phyloP scores from a whole-genome alignment of 805 yeast genomes.

The Candida andamanensis region DNA sequence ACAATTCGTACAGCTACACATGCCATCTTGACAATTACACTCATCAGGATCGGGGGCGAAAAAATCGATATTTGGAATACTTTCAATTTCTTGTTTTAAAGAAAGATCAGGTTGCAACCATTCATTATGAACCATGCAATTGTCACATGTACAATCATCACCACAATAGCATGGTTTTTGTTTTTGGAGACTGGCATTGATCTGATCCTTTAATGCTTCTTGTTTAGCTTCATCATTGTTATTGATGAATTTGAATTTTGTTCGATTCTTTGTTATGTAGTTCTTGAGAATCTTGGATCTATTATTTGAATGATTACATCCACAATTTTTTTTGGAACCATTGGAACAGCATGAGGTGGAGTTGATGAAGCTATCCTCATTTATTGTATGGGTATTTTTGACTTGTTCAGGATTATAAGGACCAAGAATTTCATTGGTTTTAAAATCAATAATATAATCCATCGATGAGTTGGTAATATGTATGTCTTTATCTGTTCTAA shows the following conservation, averaged over 20 bases:
- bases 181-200: conserved; percentile 5
- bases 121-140: conserved; percentile 30
- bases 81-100: neutral
- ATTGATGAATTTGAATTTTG: conserved; percentile 11
- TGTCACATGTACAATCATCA: conserved; percentile 32
- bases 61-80: neutral
- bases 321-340: conserved; percentile 19
- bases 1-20: conserved; percentile 38
- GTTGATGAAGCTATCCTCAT: conserved; percentile 29
- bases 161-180: conserved; percentile 29
- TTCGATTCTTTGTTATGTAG: conserved; percentile 22
- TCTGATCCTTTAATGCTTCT: conserved; percentile 9
- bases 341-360: conserved; percentile 28
- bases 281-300: conserved; percentile 31
- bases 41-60: conserved; percentile 2
- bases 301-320: conserved; percentile 27
- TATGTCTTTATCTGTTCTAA: conserved; percentile 7
- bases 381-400: conserved; percentile 20
- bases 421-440: conserved; percentile 34
- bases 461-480: conserved; percentile 30
- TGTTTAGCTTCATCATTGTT: conserved; percentile 12
- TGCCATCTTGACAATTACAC: conserved; percentile 24
- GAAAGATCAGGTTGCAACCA: neutral
- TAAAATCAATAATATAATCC: conserved; percentile 36
- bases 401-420: conserved; percentile 21